Evolutionary conservation across 2,329 filamentous ascomycete genomes (phyloP), one percentile per base, ranked within the genome.

Genomic region (Penicillium hordei): DNA sequence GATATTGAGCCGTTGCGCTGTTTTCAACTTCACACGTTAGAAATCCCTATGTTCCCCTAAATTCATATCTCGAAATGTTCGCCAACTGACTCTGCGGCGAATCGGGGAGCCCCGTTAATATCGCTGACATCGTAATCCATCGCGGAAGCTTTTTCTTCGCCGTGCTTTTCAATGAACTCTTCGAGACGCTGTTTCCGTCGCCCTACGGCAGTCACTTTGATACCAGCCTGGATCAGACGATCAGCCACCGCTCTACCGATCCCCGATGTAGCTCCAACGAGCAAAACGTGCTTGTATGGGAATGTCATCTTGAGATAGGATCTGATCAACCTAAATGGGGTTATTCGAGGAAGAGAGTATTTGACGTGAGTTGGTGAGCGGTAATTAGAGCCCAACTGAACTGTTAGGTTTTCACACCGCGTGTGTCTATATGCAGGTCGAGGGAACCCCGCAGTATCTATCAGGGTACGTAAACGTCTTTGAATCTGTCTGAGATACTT

Each of bases 1-100:
- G 54, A 17, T 63, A 15, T 15, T 63, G 58, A 9, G 52, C 17
- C 10, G 59, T 58, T 3, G 61, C 23, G 12, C 49, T 52, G 9
- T 23, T 23, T 17, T 13, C 8, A 25, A 29, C 2, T 25, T 23
- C 1, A 15, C 1, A 15, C 2, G 25, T 43, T 25, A 42, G 38
- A 19, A 31, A 31, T 12, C 13, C 19, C 5, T 17, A 12, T 8
- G 5, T 36, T 23, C 10, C 12, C 23, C 23, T 5, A 13, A 19
- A 8, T 4, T 25, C 9, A 5, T 19, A 1, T 34, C 13, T 23
- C 21, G 9, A 4, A 5, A 2, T 38, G 23, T 19, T 40, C 8
- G 10, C 19, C 3, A 21, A 43, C 49, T 52, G n/a, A 52, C 38
- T 55, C 38, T n/a, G 52, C 21, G 12, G 45, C 45, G 9, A 55